phyloP scores from a whole-genome alignment of 495 filamentous ascomycete genomes.

The Penicillium paradoxum region DNA sequence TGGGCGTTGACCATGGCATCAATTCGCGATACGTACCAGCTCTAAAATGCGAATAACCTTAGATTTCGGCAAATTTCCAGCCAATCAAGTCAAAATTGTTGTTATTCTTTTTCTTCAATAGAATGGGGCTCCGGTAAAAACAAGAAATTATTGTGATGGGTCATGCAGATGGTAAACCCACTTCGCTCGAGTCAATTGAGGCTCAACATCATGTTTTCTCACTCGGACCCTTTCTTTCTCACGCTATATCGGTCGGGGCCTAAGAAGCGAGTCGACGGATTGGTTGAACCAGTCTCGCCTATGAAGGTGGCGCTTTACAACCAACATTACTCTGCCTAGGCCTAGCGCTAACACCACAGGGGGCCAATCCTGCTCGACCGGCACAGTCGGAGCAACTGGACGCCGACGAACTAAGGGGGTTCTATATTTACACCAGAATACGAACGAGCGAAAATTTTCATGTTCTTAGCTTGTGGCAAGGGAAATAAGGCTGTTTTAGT shows the following conservation, averaged over 20 bases:
- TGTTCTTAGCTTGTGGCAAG: too few species aligned
- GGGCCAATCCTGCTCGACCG: background rate
- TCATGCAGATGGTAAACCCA: background rate
- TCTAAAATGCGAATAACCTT: background rate
- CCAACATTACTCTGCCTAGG: background rate
- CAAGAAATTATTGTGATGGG: background rate
- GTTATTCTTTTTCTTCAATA: background rate
- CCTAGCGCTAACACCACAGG: background rate
- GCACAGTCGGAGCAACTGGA: background rate
- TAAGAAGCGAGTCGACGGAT: background rate
- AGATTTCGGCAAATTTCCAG: background rate
- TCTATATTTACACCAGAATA: conserved; percentile 6
- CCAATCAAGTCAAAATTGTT: background rate
- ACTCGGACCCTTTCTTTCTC: background rate
- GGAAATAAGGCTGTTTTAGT: too few species aligned
- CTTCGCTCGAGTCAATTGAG: conserved; percentile 1
- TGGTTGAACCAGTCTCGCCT: background rate
- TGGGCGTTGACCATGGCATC: background rate
- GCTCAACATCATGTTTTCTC: background rate
- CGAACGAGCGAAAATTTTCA: background rate
- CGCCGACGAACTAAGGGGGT: background rate
- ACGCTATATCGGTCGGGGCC: background rate
- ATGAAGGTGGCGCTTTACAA: background rate
- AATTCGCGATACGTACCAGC: background rate
- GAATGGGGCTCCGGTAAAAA: too few species aligned